Conservation (phyloP, 169 alveolate genomes). For the Plasmodium vinckei region DNA sequence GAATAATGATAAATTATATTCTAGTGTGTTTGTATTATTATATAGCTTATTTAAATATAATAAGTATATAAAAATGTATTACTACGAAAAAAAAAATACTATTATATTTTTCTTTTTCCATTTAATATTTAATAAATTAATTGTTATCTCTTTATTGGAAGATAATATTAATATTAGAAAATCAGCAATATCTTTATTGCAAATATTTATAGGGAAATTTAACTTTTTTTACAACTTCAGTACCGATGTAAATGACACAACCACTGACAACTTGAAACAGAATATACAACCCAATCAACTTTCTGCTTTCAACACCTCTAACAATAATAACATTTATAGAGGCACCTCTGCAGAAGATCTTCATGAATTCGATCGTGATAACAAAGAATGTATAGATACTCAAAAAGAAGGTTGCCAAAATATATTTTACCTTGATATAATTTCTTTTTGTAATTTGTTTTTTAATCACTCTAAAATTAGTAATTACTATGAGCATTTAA, state of each 20-base stretch:
- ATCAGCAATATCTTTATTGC: slow-evolving; percentile 61
- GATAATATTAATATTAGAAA: slow-evolving; percentile 65
- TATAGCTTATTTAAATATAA: slow-evolving; percentile 68
- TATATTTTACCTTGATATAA: slow-evolving; percentile 4
- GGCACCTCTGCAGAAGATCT: background rate
- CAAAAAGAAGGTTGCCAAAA: background rate
- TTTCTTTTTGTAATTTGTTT: slow-evolving; percentile 31
- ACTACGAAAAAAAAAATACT: slow-evolving; percentile 15
- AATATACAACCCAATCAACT: background rate
- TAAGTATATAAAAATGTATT: slow-evolving; percentile 15
- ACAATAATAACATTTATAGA: background rate
- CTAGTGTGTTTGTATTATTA: slow-evolving; percentile 60
- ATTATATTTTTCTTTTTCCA: slow-evolving; percentile 37
- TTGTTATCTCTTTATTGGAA: slow-evolving; percentile 44
- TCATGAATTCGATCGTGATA: background rate
- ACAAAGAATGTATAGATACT: background rate
- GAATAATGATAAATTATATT: slow-evolving; percentile 21
- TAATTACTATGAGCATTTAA: slow-evolving; percentile 30
- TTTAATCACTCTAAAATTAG: slow-evolving; percentile 32
- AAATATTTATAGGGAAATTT: slow-evolving; percentile 52
- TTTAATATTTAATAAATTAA: slow-evolving; percentile 44
- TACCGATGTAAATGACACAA: background rate
- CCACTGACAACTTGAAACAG: background rate
- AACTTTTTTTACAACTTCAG: slow-evolving; percentile 35
- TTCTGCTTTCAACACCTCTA: background rate